Percentiles rank a stretch among this genome's conserved stretches.
phyloP scores from a whole-genome alignment of 140 eudicot genomes.

The Erigeron philadelphicus region DNA sequence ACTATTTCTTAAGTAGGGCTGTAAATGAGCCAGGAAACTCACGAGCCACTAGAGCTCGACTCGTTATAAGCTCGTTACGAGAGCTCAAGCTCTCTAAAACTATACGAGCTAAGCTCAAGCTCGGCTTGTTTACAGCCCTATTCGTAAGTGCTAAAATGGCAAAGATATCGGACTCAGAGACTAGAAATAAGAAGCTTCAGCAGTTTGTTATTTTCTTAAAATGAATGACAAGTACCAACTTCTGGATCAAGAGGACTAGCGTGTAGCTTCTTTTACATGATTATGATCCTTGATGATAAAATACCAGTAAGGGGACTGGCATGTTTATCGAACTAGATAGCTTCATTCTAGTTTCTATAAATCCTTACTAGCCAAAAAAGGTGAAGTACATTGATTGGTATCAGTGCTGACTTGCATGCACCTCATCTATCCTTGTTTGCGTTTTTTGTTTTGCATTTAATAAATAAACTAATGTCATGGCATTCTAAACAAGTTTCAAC shows the following conservation, averaged over 20 bases:
- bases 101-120: too few species aligned
- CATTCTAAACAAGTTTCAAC: constrained; percentile 5
- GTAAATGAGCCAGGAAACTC: too few species aligned
- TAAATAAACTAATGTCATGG: constrained; percentile 1
- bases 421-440: not conserved
- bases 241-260: not conserved
- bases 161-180: too few species aligned
- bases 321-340: not conserved
- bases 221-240: not conserved
- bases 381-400: not conserved
- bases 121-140: too few species aligned
- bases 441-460: not conserved
- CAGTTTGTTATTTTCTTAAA: not conserved
- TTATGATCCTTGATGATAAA: too few species aligned
- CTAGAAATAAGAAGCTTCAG: too few species aligned
- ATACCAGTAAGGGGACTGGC: not conserved
- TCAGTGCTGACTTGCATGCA: not conserved
- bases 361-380: not conserved
- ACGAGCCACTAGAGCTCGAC: too few species aligned
- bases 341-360: not conserved
- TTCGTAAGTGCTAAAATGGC: too few species aligned
- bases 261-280: not conserved
- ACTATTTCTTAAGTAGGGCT: too few species aligned
- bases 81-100: too few species aligned
- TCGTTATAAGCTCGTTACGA: too few species aligned